A percentile compares a stretch with the other conserved stretches of the same genome.
These are phyloP conservation scores for Melanopsichium pennsylvanicum DNA, from an alignment of 1,284 basidiomycete species.

Conservation along the genomic window DNA sequence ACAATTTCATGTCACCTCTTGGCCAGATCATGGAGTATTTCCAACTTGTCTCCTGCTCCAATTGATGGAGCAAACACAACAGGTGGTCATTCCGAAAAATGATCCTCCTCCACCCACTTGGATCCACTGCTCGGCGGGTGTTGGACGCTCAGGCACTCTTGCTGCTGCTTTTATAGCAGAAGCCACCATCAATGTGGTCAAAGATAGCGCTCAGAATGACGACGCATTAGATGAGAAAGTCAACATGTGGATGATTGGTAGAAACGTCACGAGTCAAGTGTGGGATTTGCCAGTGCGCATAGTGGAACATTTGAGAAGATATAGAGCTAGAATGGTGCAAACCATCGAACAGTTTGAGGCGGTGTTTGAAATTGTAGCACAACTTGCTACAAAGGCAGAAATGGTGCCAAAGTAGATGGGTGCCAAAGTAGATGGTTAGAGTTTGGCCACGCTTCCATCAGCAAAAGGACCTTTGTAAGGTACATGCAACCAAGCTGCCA, in stretches of 20 bases:
- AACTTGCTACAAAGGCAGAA: constrained; percentile 1
- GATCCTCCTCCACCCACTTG: constrained; percentile 73
- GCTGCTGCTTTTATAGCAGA: constrained; percentile 67
- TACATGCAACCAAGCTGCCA: constrained; percentile 43
- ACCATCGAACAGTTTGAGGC: constrained; percentile 49
- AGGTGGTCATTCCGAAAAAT: constrained; percentile 59
- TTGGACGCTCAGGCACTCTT: constrained; percentile 68
- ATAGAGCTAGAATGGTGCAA: constrained; percentile 56
- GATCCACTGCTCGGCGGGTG: constrained; percentile 74
- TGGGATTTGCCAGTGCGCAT: constrained; percentile 41
- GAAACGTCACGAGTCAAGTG: neutral
- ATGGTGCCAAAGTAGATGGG: neutral
- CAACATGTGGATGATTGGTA: neutral
- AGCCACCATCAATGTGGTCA: constrained; percentile 9
- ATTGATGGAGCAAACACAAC: constrained; percentile 32
- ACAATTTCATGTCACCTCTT: constrained; percentile 77
- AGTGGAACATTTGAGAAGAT: constrained; percentile 47
- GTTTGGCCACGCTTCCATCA: constrained; percentile 33
- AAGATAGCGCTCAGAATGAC: neutral
- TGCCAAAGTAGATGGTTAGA: too few species aligned
- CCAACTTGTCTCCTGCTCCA: constrained; percentile 49
- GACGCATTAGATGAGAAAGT: neutral
- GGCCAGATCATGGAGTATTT: constrained; percentile 85
- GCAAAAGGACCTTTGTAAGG: constrained; percentile 54
- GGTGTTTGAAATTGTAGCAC: constrained; percentile 20